phyloP scores from a whole-genome alignment of 164 flowering plant genomes.

The Saururus chinensis region DNA sequence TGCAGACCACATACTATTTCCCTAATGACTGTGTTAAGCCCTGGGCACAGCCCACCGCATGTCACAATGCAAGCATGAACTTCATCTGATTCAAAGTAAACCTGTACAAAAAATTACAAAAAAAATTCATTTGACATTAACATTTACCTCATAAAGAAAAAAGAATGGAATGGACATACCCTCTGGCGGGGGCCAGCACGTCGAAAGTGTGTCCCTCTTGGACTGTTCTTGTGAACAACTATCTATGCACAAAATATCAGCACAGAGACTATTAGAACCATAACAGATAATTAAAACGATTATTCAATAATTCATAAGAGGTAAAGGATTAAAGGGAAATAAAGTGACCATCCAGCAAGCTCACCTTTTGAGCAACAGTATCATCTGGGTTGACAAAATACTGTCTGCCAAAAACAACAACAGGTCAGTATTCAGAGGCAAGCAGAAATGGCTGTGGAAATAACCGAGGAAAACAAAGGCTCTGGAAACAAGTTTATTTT shows the following conservation, averaged over 20 bases:
- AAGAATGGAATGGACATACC: conserved; percentile 18
- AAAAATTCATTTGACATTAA: not conserved
- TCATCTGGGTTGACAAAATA: conserved; percentile 82
- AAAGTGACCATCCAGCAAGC: not conserved
- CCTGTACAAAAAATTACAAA: conserved; percentile 28
- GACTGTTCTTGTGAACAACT: conserved; percentile 62
- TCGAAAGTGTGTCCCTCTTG: conserved; percentile 73
- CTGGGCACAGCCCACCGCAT: conserved; percentile 96
- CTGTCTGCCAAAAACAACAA: conserved; percentile 44
- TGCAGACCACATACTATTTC: conserved; percentile 79
- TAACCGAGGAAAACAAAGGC: not conserved
- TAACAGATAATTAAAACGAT: no score
- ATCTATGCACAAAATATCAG: conserved; percentile 21
- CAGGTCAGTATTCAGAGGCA: not conserved
- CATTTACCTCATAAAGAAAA: not conserved
- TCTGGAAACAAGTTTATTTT: not conserved
- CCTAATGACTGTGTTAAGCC: conserved; percentile 91
- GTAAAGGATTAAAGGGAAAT: no score
- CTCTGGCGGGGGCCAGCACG: conserved; percentile 82
- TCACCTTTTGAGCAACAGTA: conserved; percentile 72
- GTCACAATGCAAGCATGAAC: conserved; percentile 92
- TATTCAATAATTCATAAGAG: not conserved
- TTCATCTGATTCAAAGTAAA: conserved; percentile 79
- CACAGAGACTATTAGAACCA: no score
- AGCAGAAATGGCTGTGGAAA: no score